These are phyloP conservation scores for Jamesozyma spencerorum DNA, from an alignment of 805 yeast genomes.

Conservation along the genomic window DNA sequence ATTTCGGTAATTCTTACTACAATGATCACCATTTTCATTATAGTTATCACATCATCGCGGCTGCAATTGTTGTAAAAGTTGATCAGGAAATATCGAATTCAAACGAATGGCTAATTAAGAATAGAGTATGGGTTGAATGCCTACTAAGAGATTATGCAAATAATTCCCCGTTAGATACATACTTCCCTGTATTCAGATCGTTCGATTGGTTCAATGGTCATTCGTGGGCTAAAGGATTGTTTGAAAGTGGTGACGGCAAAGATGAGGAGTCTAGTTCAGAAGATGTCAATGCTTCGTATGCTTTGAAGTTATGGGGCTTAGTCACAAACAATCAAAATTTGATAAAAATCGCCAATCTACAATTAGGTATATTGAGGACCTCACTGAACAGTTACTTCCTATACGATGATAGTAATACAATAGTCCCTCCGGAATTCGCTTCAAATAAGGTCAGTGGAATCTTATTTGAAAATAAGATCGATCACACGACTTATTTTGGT, in stretches of 20 bases:
- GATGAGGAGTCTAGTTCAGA: conserved; percentile 70
- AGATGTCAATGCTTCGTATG: conserved; percentile 64
- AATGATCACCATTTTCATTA: conserved; percentile 75
- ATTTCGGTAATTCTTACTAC: conserved; percentile 63
- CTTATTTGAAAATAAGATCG: conserved; percentile 61
- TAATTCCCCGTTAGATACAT: conserved; percentile 43
- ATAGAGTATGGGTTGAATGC: conserved; percentile 44
- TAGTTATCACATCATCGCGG: conserved; percentile 65
- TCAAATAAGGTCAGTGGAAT: conserved; percentile 66
- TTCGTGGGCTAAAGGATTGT: conserved; percentile 70
- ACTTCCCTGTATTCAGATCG: conserved; percentile 57
- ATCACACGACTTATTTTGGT: conserved; percentile 69
- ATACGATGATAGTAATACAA: conserved; percentile 41
- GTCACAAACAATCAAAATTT: conserved; percentile 44
- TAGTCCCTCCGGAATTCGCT: conserved; percentile 48
- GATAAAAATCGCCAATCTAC: conserved; percentile 47
- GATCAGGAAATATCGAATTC: conserved; percentile 31
- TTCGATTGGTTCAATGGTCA: conserved; percentile 75
- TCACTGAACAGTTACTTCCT: conserved; percentile 50
- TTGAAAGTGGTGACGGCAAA: conserved; percentile 63
- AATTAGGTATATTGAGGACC: conserved; percentile 48
- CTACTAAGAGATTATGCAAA: conserved; percentile 61
- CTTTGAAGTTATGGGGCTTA: conserved; percentile 55
- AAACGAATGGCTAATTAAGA: conserved; percentile 39
- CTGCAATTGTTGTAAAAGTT: conserved; percentile 51